A percentile compares a stretch with the other conserved stretches of the same genome.
Evolutionary conservation across 352 stramenopile genomes (phyloP).

Genomic region (Phytophthora syringae): DNA sequence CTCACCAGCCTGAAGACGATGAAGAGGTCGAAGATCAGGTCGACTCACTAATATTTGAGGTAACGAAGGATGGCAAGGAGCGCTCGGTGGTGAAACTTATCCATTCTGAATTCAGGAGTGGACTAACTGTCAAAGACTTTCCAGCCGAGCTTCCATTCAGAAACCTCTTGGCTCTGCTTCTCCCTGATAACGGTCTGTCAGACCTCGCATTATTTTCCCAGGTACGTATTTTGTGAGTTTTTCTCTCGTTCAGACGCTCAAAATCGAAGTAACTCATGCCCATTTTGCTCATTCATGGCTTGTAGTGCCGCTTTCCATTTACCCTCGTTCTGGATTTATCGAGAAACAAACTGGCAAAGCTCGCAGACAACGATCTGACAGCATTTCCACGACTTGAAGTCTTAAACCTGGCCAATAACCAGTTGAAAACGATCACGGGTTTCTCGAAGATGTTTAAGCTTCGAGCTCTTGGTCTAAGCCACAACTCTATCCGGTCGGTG

Average conservation of each 20-base stretch:
- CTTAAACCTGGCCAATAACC: constrained; percentile 67
- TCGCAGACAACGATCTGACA: constrained; percentile 53
- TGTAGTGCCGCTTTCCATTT: constrained; percentile 68
- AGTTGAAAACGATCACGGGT: constrained; percentile 60
- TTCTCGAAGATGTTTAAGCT: constrained; percentile 64
- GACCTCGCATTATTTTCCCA: constrained; percentile 64
- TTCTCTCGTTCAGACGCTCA: too few relatives aligned
- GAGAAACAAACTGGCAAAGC: constrained; percentile 62
- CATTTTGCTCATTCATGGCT: background rate
- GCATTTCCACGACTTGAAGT: constrained; percentile 73
- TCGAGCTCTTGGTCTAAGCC: constrained; percentile 59
- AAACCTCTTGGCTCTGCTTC: constrained; percentile 66
- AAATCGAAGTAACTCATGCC: background rate
- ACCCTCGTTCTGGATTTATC: constrained; percentile 65
- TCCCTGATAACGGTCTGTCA: constrained; percentile 63
- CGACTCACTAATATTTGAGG: constrained; percentile 51
- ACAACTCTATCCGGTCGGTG: constrained; percentile 65
- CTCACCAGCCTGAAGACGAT: constrained; percentile 41
- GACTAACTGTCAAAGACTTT: constrained; percentile 54
- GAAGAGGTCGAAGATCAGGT: constrained; percentile 45
- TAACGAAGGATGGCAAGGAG: constrained; percentile 64
- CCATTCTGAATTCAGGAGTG: constrained; percentile 57
- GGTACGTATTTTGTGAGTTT: constrained; percentile 46
- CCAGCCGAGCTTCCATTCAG: constrained; percentile 57
- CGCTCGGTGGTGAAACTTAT: constrained; percentile 57